phyloP scores from a whole-genome alignment of 2,329 filamentous ascomycete genomes.

The Aspergillus thermomutatus region DNA sequence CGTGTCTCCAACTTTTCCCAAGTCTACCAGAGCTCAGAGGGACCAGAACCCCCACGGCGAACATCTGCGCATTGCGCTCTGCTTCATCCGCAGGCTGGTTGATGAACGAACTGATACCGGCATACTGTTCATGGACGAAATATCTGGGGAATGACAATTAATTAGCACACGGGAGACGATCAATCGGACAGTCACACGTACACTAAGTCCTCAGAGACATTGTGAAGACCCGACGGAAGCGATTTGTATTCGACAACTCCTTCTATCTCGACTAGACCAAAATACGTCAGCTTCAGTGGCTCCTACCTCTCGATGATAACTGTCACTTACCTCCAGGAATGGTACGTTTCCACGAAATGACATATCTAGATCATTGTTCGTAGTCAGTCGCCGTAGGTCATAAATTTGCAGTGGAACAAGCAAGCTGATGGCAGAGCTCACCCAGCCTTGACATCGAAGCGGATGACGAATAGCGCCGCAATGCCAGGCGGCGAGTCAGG shows the following conservation, averaged over 20 bases:
- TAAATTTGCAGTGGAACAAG: background rate
- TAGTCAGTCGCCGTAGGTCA: background rate
- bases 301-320: background rate
- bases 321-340: conserved; percentile 58
- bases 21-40: conserved; percentile 80
- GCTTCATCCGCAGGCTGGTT: conserved; percentile 76
- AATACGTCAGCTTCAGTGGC: conserved; percentile 16
- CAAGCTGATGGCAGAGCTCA: conserved; percentile 44
- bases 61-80: conserved; percentile 84
- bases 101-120: conserved; percentile 87
- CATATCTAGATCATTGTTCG: conserved; percentile 55
- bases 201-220: conserved; percentile 77
- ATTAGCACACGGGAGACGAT: conserved; percentile 7
- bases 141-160: conserved; percentile 58
- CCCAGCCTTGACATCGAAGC: conserved; percentile 89
- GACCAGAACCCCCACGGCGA: conserved; percentile 85
- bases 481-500: conserved; percentile 49
- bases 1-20: conserved; percentile 86
- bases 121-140: conserved; percentile 81
- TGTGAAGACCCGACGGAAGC: conserved; percentile 87
- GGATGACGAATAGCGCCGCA: conserved; percentile 80
- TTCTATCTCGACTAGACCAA: conserved; percentile 59
- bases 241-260: conserved; percentile 95
- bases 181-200: conserved; percentile 26
- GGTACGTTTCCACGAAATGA: conserved; percentile 81